phyloP scores from a whole-genome alignment of 257 asterid genomes.

The Euphrasia confusa region DNA sequence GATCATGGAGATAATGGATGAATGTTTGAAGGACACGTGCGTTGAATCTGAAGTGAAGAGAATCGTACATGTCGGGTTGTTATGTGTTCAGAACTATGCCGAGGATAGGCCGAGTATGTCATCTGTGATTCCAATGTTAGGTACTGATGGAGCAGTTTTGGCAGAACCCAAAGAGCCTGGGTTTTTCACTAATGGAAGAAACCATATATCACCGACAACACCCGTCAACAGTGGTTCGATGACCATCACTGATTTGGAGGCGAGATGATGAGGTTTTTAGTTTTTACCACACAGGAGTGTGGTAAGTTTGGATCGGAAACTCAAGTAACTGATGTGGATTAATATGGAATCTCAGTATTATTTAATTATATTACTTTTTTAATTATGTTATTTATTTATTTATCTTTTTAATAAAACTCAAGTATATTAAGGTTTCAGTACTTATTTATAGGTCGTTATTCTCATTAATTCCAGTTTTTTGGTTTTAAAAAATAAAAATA shows the following conservation, averaged over 20 bases:
- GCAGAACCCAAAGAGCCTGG: constrained; percentile 35
- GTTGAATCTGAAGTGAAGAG: constrained; percentile 36
- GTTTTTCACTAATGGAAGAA: constrained; percentile 24
- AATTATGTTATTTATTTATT: no score
- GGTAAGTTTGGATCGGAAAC: no score
- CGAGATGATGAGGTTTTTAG: constrained; percentile 23
- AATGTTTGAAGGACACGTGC: constrained; percentile 21
- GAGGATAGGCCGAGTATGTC: constrained; percentile 12
- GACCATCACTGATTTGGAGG: constrained; percentile 22
- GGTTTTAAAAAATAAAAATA: no score
- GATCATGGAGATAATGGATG: constrained; percentile 31
- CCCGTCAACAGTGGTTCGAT: constrained; percentile 19
- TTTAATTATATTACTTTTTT: no score
- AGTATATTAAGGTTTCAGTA: no score
- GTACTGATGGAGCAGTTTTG: background rate
- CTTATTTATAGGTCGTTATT: no score
- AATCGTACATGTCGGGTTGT: constrained; percentile 38
- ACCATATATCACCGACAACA: background rate
- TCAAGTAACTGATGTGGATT: no score
- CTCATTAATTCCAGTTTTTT: no score
- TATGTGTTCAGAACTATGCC: constrained; percentile 35
- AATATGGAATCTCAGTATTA: no score
- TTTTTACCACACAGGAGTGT: background rate
- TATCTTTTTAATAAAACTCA: no score
- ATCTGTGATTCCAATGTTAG: background rate